Base-by-base conservation (phyloP, 495 filamentous ascomycete genomes). In the Aspergillus conjunctus region DNA sequence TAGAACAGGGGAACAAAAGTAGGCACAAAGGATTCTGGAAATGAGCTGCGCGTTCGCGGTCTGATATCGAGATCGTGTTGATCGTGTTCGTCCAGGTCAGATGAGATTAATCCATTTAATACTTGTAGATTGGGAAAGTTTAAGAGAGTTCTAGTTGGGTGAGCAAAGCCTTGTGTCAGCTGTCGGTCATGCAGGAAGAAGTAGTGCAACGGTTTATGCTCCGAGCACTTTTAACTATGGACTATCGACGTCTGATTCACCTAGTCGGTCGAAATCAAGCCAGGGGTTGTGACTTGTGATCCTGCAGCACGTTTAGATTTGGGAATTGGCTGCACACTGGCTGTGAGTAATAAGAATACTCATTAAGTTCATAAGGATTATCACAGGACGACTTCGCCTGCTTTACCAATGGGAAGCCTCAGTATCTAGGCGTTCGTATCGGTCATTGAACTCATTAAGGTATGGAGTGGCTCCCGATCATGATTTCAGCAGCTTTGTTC, bases 171-270 rank as follows among this genome's bases (percentile, higher is more conserved):
- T 48, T 17, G 17, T 48, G 15, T 48, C 44, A 48, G 41, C 57
- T 59, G 57, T 54, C 57, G 54, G 45, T 17, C 18, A 46, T 45
- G 57, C 37, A 46, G 17, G 21, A 10, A 39, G 26, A 20, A 15
- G 26, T 46, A 56, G 53, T 44, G 39, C 34, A 59, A 59, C 39
- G 50, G 57, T 7, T 59, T 59, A 46, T 59, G 2, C 41, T 48
- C 57, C 57, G 57, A 48, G 57, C 10, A 14, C 22, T 43, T 51
- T 51, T 51, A 51, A 32, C 22, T 51, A 51, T n/a, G 49, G 26
- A 32, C 49, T 51, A 51, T 32, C 30, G 49, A 14, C 14, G 34
- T 44, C 53, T 54, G 56, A 51, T 18, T 20, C 32, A 34, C 43
- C 32, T 15, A 41, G 34, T 26, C 31, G 32, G 26, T n/a, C 15